Evolutionary conservation across 202 grass and related monocot species (phyloP), one percentile per base, ranked within the genome.

Genomic region (Carex sylvatica): DNA sequence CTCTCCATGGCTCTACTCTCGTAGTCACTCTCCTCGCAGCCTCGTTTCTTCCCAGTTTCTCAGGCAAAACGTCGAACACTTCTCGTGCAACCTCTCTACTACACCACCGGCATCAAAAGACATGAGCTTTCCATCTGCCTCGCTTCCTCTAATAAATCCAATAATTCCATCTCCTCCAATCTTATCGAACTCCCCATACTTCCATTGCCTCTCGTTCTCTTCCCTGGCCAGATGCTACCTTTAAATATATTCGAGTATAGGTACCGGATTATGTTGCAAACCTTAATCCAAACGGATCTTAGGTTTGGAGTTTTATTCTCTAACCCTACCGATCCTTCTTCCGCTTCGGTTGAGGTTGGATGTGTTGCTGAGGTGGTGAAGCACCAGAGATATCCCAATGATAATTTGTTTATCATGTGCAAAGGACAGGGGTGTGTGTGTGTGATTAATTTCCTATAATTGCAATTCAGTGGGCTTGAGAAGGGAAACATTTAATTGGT

Each of bases 241-340:
- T 83, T 97, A 63, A 91, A 97, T 80, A 97, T 97, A 80, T 97
- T 97, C 84, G 94, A 97, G 86, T 90, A 92, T 79, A 84, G 94
- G 74, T 92, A 97, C 79, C 89, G 89, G 79, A 89, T 97, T 75
- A 97, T 97, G 94, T 90, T 97, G 94, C 94, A 92, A 79, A 97
- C 91, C 12, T 83, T 97, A 77, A 91, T 97, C 13, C 88, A 92
- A 30, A 94, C 91, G 16, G 91, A 97, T 84, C 94, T 97, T 85
- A 84, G 91, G 68, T 97, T 97, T 65, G 93, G 89, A 0, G 42
- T 97, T 54, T 86, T 97, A 74, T 93, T 88, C 79, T 86, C 91
- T 6, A 90, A 88, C 51, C 80, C 44, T 30, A 38, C 74, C 5
- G 83, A 59, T n/a, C 19, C 54, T 51, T 80, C 87, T 6, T 83